These are phyloP conservation scores for Davidsoniella virescens DNA, from an alignment of 2,329 filamentous ascomycete species.

Conservation along the genomic window DNA sequence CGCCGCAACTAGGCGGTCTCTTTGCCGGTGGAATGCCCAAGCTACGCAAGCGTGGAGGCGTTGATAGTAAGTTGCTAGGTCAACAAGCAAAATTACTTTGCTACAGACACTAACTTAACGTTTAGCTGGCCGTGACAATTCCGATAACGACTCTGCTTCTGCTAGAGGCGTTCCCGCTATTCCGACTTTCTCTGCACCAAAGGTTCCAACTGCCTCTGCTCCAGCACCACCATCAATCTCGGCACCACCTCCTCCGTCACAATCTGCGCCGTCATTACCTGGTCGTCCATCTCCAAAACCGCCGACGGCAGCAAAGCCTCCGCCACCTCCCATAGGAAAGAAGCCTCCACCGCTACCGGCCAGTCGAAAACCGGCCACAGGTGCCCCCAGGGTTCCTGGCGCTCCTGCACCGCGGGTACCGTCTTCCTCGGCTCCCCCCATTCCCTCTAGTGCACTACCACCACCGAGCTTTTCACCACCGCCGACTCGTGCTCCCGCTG, in stretches of 20 bases:
- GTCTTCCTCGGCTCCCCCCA: constrained; percentile 22
- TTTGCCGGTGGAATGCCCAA: constrained; percentile 95
- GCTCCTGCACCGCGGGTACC: constrained; percentile 23
- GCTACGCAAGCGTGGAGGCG: constrained; percentile 70
- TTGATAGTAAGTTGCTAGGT: constrained; percentile 36
- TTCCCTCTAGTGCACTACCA: constrained; percentile 26
- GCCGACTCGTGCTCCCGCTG: constrained; percentile 14
- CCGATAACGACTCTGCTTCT: constrained; percentile 2
- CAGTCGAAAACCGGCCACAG: constrained; percentile 31
- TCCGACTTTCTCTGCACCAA: constrained; percentile 38
- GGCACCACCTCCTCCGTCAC: constrained; percentile 45
- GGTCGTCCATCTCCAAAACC: constrained; percentile 24
- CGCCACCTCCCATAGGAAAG: constrained; percentile 64
- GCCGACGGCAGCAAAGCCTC: constrained; percentile 45
- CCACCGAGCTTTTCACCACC: constrained; percentile 22
- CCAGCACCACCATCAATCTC: constrained; percentile 27
- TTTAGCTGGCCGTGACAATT: constrained; percentile 10
- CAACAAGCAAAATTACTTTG: neutral
- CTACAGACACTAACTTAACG: neutral
- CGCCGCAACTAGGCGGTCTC: constrained; percentile 71
- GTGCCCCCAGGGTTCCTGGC: constrained; percentile 25
- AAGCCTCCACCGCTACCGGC: constrained; percentile 48
- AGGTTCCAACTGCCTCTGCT: constrained; percentile 40
- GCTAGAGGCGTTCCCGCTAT: constrained; percentile 27
- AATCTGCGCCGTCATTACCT: constrained; percentile 41